Evolutionary conservation across 805 yeast species (phyloP).

Genomic region (Candida glaebosa): DNA sequence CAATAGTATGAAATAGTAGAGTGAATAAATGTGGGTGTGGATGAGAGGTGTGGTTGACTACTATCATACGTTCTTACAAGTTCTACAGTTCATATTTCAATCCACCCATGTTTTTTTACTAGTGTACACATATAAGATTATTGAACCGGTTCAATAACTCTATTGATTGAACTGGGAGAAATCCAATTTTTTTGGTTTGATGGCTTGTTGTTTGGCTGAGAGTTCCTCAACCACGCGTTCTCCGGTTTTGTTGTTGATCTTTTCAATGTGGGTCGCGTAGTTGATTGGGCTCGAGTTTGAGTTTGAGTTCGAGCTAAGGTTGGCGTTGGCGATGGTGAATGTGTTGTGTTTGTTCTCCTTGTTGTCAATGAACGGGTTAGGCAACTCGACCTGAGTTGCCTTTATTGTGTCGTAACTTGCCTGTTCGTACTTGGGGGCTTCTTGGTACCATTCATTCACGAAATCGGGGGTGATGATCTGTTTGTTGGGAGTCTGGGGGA

Average conservation of each 20-base stretch:
- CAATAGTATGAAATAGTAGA: too few species aligned
- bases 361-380: conserved; percentile 22
- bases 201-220: conserved; percentile 28
- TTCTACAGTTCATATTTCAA: background rate
- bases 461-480: conserved; percentile 32
- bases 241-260: conserved; percentile 36
- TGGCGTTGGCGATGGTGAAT: background rate
- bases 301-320: background rate
- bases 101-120: background rate
- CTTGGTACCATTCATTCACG: conserved; percentile 32
- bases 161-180: conserved; percentile 12
- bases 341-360: background rate
- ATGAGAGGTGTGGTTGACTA: background rate
- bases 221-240: conserved; percentile 29
- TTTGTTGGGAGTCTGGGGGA: conserved; percentile 25
- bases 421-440: conserved; percentile 1
- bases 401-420: conserved; percentile 3
- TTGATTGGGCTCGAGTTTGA: conserved; percentile 8
- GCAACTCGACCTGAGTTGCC: conserved; percentile 10
- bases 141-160: background rate
- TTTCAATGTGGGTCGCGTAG: conserved; percentile 24
- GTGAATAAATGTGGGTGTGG: background rate
- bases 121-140: background rate
- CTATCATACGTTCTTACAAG: too few species aligned
- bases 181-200: conserved; percentile 38